Evolutionary conservation across 805 yeast genomes (phyloP).

Genomic region (Candida ipomoeae): DNA sequence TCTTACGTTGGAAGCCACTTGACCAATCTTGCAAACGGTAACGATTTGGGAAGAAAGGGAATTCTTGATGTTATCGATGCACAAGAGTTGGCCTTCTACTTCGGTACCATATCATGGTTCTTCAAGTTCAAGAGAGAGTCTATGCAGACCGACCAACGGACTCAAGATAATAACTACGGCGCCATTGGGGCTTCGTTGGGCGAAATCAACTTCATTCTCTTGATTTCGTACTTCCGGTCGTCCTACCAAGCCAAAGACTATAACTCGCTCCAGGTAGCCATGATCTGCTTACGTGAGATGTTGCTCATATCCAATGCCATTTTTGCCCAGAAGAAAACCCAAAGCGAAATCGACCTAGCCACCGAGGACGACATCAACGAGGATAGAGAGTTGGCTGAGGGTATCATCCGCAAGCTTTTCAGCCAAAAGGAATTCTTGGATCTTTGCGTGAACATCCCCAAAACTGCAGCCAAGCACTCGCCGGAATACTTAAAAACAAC

Average conservation of each 20-base stretch:
- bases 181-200: conserved; percentile 54
- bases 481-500: conserved; percentile 56
- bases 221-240: conserved; percentile 44
- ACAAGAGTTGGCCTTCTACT: conserved; percentile 43
- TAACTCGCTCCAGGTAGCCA: conserved; percentile 64
- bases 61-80: conserved; percentile 31
- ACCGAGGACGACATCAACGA: conserved; percentile 41
- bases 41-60: conserved; percentile 17
- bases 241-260: conserved; percentile 44
- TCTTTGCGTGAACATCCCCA: conserved; percentile 55
- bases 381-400: conserved; percentile 48
- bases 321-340: conserved; percentile 24
- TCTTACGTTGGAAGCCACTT: conserved; percentile 40
- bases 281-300: conserved; percentile 63
- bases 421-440: conserved; percentile 58
- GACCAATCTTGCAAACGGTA: conserved; percentile 15
- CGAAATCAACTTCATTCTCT: conserved; percentile 55
- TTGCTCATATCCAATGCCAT: conserved; percentile 46
- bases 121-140: conserved; percentile 55
- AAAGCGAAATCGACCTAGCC: conserved; percentile 11
- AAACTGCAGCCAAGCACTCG: conserved; percentile 59
- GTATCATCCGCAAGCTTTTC: conserved; percentile 65
- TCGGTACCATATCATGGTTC: conserved; percentile 71
- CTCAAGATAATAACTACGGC: conserved; percentile 28
- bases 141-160: conserved; percentile 3